Percentiles rank a stretch among this genome's conserved stretches.
phyloP scores from a whole-genome alignment of 2,329 filamentous ascomycete genomes.

The Cordyceps javanica region DNA sequence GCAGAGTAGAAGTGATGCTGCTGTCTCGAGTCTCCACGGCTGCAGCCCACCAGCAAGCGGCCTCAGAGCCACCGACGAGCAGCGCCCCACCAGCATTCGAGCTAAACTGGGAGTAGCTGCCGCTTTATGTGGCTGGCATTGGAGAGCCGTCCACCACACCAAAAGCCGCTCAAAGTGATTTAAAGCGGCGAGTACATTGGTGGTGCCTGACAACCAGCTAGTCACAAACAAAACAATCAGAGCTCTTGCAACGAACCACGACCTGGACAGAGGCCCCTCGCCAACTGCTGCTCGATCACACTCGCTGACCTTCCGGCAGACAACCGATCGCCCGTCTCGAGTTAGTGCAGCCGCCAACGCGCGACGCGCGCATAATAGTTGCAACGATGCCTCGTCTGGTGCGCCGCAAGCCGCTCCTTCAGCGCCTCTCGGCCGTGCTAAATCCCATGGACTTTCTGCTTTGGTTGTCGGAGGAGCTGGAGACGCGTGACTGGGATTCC shows the following conservation, averaged over 20 bases:
- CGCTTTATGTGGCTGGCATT: not conserved
- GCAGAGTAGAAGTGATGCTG: constrained; percentile 1
- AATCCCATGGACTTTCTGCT: constrained; percentile 87
- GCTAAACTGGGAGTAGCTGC: not conserved
- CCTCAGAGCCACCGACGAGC: not conserved
- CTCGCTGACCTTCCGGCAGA: not conserved
- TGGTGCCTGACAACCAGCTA: constrained; percentile 9
- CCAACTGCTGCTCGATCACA: not conserved
- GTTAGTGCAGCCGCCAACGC: not conserved
- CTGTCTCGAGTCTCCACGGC: not conserved
- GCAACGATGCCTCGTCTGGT: constrained; percentile 68
- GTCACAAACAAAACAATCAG: constrained; percentile 11
- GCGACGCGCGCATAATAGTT: not conserved
- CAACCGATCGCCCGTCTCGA: not conserved
- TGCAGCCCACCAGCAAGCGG: not conserved
- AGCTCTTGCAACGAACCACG: not conserved
- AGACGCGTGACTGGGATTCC: constrained; percentile 86
- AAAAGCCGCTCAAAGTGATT: not conserved
- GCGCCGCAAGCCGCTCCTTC: constrained; percentile 68
- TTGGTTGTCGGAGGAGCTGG: constrained; percentile 87
- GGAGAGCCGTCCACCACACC: no score
- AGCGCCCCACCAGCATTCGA: not conserved
- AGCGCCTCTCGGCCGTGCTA: constrained; percentile 74
- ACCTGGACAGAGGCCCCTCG: not conserved
- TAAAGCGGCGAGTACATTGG: not conserved